Evolutionary conservation across 2,329 filamentous ascomycete genomes (phyloP), one percentile per base, ranked within the genome.

Genomic region (Colletotrichum tofieldiae): DNA sequence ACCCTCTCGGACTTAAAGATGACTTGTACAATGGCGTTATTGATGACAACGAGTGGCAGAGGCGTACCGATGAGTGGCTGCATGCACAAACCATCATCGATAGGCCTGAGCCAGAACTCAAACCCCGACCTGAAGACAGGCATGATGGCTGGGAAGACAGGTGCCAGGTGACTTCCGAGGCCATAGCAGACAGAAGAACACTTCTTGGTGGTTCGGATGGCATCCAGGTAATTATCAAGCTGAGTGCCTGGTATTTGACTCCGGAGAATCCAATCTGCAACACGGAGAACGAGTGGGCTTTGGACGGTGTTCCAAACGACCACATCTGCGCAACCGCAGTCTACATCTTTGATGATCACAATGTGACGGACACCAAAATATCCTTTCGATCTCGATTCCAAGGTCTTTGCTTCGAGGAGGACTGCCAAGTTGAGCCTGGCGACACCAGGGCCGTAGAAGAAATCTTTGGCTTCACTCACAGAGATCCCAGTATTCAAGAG

Each of bases 261-360:
- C 58, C 58, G 5, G 49, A 64, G n/a, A 51, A 11, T 26, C 55
- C 55, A 2, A 23, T 55, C 6, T 62, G 32, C 26, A 23, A 62
- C 26, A 16, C 26, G 8, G 11, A 14, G 8, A 61, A 37, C 18
- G 35, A 47, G 12, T 68, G 59, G 18, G 8, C n/a, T 35, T 16
- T 74, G 29, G 68, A 65, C 18, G 68, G 68, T 14, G 47, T 41
- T 14, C 61, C 65, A 37, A 77, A 78, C 52, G 76, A 76, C 14
- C 78, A 76, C 45, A 75, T 79, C 11, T 77, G 76, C 41, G 76
- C 77, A n/a, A 78, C 77, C 3, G 76, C 77, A 37, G 68, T 79
- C 14, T 78, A 78, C 67, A 75, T 76, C 39, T 79, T 76, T 45
- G 78, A 79, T 55, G 76, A 78, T 12, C 77, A 78, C 16, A 79